Evolutionary conservation across 1,284 basidiomycete species (phyloP), one percentile per base, ranked within the genome.

Genomic region (Sutorius eximius): DNA sequence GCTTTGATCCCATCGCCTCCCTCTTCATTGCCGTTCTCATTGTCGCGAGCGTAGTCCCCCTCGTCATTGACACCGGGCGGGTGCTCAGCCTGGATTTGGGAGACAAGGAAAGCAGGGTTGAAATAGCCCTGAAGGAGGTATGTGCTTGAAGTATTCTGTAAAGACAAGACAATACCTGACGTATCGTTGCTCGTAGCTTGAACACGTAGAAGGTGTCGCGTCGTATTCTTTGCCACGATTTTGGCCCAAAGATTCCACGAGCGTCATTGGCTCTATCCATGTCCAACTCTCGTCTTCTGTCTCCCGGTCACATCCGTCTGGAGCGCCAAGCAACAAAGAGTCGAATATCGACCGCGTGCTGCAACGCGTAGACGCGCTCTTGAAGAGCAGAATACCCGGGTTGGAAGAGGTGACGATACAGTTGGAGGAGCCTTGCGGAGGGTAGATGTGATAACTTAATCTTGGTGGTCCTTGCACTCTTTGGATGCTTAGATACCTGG

Each of bases 1-100:
- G 95, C 16, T 99, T 98, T 69, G 97, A 99, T 72, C 97, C 97
- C 3, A 95, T 99, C 58, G 97, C 97, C 0, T 97, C 94, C 11
- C 77, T 99, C 37, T 95, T 99, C 70, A 99, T 99, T 64, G 97
- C 97, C 1, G 75, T 93, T 10, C 78, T 99, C 59, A 99, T 99
- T 63, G 91, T 94, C 29, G 96, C 91, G 3, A 95, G 92, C 65
- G 97, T 99, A 20, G 80, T 97, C 20, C 97, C 97, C 9, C 84
- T 99, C 38, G 94, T 99, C 20, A 82, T 96, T 56, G 97, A 99
- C 69, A 91, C 91, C 0, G 96, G 93, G 0, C 87, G 86, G 64
- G 86, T 99, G 11, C 79, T 99, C 41, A 86, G 89, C 58, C 77
- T 99, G 45, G 95, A 98, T 68, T 75, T 98, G 16, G 87, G 85